Conservation (phyloP, 805 yeast genomes). For the Metschnikowia lachancei region DNA sequence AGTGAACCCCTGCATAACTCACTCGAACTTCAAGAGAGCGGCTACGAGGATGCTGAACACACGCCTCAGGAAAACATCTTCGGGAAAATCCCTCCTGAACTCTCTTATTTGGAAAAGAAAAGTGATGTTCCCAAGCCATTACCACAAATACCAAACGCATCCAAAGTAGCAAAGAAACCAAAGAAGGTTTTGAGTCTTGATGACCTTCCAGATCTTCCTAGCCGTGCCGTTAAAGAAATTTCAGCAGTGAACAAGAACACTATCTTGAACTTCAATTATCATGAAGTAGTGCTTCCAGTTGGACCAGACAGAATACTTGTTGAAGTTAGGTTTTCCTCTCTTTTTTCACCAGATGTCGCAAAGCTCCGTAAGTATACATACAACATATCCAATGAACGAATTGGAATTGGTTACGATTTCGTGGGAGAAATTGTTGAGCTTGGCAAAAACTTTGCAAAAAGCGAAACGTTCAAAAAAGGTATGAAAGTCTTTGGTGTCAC, state of each 20-base stretch:
- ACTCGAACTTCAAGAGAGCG: background rate
- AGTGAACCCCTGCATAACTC: slow-evolving; percentile 25
- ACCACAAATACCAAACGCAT: slow-evolving; percentile 12
- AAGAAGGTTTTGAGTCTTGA: slow-evolving; percentile 27
- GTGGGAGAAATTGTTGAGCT: slow-evolving; percentile 57
- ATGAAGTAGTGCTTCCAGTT: slow-evolving; percentile 49
- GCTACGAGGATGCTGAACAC: background rate
- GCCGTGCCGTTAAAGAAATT: slow-evolving; percentile 41
- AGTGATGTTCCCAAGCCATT: slow-evolving; percentile 30
- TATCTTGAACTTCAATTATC: slow-evolving; percentile 52
- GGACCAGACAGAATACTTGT: slow-evolving; percentile 50
- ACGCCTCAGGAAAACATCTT: slow-evolving; percentile 30
- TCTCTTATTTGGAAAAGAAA: slow-evolving; percentile 34
- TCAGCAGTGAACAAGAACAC: slow-evolving; percentile 42
- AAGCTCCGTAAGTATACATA: slow-evolving; percentile 53
- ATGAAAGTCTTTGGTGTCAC: slow-evolving; percentile 64
- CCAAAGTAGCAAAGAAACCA: slow-evolving; percentile 13
- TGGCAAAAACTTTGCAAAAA: slow-evolving; percentile 42
- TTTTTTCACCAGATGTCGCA: slow-evolving; percentile 66
- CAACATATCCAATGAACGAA: slow-evolving; percentile 51
- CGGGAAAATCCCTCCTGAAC: slow-evolving; percentile 42
- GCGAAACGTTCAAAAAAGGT: slow-evolving; percentile 45
- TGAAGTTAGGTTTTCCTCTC: slow-evolving; percentile 55
- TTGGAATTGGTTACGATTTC: slow-evolving; percentile 70
- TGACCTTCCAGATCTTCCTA: slow-evolving; percentile 50